A percentile compares a stretch with the other conserved stretches of the same genome.
These are phyloP conservation scores for Croton laevigatus DNA, from an alignment of 441 rosid species.

Conservation along the genomic window DNA sequence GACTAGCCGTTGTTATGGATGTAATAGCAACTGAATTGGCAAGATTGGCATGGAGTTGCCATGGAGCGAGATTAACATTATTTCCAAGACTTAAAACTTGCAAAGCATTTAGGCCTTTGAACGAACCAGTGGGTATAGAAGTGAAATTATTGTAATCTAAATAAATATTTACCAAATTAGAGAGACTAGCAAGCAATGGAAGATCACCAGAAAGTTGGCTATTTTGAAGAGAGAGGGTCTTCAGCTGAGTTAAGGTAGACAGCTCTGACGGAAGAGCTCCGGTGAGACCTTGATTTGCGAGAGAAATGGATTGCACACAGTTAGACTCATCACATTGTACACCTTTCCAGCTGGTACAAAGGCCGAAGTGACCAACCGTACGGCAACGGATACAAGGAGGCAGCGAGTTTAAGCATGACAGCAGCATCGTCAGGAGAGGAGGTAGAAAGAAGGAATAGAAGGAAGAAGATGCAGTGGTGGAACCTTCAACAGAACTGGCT, in stretches of 20 bases:
- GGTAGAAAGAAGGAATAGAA: not conserved
- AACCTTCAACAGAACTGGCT: constrained; percentile 44
- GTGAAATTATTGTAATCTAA: constrained; percentile 54
- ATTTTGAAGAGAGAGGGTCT: constrained; percentile 35
- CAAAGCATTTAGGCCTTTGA: constrained; percentile 51
- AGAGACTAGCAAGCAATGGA: constrained; percentile 52
- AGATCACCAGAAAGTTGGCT: constrained; percentile 52
- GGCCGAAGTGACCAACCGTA: constrained; percentile 26
- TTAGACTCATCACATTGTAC: constrained; percentile 40
- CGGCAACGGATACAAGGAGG: constrained; percentile 13
- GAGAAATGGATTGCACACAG: constrained; percentile 42
- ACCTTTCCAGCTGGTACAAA: constrained; percentile 53
- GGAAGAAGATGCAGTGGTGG: not conserved
- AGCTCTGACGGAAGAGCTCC: constrained; percentile 49
- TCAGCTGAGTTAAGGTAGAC: constrained; percentile 50
- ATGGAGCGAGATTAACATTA: constrained; percentile 29
- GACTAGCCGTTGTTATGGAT: constrained; percentile 37
- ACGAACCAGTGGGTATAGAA: constrained; percentile 45
- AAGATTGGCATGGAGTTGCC: constrained; percentile 63
- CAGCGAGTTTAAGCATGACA: constrained; percentile 5
- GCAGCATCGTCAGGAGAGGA: constrained; percentile 4
- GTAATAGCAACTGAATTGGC: constrained; percentile 37
- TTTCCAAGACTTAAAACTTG: constrained; percentile 43
- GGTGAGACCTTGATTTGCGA: constrained; percentile 32
- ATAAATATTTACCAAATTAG: constrained; percentile 38